A percentile compares a stretch with the other conserved stretches of the same genome.
phyloP scores from a whole-genome alignment of 2,329 filamentous ascomycete species.

The Colletotrichum eremochloae region DNA sequence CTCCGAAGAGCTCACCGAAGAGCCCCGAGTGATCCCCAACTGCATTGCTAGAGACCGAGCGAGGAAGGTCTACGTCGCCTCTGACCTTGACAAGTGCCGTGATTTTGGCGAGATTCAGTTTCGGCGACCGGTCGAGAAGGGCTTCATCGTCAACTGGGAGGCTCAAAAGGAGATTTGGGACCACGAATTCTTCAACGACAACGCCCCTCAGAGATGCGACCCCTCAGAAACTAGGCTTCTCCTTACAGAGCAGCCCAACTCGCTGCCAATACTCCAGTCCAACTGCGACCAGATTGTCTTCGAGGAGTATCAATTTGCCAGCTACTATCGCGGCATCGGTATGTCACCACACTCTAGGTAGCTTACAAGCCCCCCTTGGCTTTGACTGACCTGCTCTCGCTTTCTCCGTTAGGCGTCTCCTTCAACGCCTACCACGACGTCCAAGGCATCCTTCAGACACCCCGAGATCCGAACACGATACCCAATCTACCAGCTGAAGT shows the following conservation, averaged over 20 bases:
- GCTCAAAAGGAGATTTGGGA: constrained; percentile 97
- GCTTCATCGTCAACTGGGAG: constrained; percentile 97
- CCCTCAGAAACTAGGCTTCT: constrained; percentile 86
- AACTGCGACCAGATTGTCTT: constrained; percentile 98
- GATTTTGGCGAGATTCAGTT: constrained; percentile 94
- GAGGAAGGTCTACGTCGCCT: constrained; percentile 82
- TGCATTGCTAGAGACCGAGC: constrained; percentile 88
- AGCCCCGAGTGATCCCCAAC: constrained; percentile 85
- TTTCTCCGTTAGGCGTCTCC: constrained; percentile 63
- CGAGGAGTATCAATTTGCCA: constrained; percentile 94
- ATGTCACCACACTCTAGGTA: constrained; percentile 42
- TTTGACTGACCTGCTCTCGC: background rate
- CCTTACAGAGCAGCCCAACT: constrained; percentile 88
- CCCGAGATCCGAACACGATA: constrained; percentile 59
- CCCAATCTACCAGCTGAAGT: constrained; percentile 77
- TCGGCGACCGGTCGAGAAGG: constrained; percentile 91
- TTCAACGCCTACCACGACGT: constrained; percentile 88
- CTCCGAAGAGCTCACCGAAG: constrained; percentile 57
- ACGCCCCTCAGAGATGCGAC: constrained; percentile 77
- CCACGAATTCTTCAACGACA: constrained; percentile 81
- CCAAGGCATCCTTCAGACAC: constrained; percentile 75
- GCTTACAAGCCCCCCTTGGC: background rate
- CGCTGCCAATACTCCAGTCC: constrained; percentile 82
- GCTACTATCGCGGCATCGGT: constrained; percentile 84
- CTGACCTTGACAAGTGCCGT: constrained; percentile 81